Conservation (phyloP, 306 rosid species). For the Fragaria ananassa region DNA sequence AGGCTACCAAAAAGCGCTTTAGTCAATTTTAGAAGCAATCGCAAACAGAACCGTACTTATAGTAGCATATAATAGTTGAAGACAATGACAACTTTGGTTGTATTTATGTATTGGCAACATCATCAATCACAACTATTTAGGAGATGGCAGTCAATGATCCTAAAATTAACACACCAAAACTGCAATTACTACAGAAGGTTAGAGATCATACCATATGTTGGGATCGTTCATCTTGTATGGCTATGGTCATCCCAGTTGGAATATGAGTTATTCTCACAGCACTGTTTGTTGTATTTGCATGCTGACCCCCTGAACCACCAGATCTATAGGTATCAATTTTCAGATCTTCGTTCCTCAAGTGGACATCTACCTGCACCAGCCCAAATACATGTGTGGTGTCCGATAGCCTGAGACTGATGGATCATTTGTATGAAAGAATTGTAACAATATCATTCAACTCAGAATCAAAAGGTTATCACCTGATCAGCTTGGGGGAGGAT, state of each 20-base stretch:
- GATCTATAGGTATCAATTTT: slow-evolving; percentile 79
- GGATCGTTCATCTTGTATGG: slow-evolving; percentile 94
- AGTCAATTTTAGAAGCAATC: no score
- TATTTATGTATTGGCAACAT: background rate
- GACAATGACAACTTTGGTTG: background rate
- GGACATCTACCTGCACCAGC: slow-evolving; percentile 77
- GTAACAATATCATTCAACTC: background rate
- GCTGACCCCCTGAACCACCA: slow-evolving; percentile 96
- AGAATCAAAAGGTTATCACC: slow-evolving; percentile 35
- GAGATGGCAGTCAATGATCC: slow-evolving; percentile 10
- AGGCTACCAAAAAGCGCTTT: no score
- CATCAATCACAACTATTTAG: background rate
- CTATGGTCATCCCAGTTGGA: slow-evolving; percentile 71
- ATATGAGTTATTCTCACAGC: slow-evolving; percentile 87
- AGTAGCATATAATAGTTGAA: background rate
- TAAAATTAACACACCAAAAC: slow-evolving; percentile 9
- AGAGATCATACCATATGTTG: slow-evolving; percentile 66
- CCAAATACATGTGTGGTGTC: background rate
- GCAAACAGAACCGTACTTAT: background rate
- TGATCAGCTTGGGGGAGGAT: slow-evolving; percentile 95
- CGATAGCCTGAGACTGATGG: background rate
- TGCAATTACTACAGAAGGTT: slow-evolving; percentile 7
- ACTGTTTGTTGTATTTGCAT: slow-evolving; percentile 93
- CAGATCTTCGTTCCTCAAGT: slow-evolving; percentile 79
- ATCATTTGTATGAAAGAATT: background rate